Evolutionary conservation across 805 yeast species (phyloP), one percentile per base, ranked within the genome.

Genomic region (Yarrowia bubula): DNA sequence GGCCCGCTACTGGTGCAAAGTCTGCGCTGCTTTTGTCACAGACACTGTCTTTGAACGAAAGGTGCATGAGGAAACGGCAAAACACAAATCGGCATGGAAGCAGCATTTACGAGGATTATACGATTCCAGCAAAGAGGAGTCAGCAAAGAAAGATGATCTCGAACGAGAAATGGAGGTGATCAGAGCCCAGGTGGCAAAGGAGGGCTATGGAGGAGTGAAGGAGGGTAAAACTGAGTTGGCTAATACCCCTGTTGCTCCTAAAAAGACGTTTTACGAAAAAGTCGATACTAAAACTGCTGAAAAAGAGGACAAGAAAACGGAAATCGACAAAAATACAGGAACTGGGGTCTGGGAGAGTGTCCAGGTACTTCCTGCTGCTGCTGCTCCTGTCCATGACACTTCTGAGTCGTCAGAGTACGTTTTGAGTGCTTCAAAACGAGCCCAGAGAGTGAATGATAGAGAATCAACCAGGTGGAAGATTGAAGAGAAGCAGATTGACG

Each of bases 401-500:
- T 14, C 47, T 10, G 61, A 48, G 1, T 39, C 13, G 11, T 35
- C 44, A 11, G 44, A 51, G 44, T 51, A 51, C 35, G 37, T 39
- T 39, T 15, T 41, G 22, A 66, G 48, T 33, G 64, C 51, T 9
- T 32, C 64, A 4, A 58, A 44, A n/a, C 7, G 18, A n/a, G 64
- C 64, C 3, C 32, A 58, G 9, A 42, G 14, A 14, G 51, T 58
- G 35, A 58, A 58, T 5, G 64, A 58, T n/a, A 4, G 22, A 1
- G 64, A 58, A 35, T 18, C 43, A 0, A 14, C 14, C 11, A 33
- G 43, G 5, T 58, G 64, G 64, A 58, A 58, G 51, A 58, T 58
- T 4, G 74, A 71, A 1, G 69, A 68, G 35, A 67, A 38, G 13
- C 71, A 70, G 37, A 55, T 70, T 7, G 53, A 64, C 14, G 68